Conservation (phyloP, 176 grass and related monocot species). For the Zoysia japonica region DNA sequence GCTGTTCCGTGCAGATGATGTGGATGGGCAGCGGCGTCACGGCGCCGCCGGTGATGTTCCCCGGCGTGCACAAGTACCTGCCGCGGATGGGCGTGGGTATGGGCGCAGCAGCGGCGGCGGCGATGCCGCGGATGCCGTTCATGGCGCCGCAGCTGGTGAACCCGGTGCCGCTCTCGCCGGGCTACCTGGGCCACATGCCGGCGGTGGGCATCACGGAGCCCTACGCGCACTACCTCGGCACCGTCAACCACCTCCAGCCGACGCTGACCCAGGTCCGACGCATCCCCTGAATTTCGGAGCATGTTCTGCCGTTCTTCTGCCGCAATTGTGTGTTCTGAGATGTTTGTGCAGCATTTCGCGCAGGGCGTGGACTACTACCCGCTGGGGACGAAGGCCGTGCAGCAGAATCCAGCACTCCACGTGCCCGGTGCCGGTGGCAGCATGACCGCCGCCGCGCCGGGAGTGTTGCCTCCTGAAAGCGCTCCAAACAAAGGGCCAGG, state of each 20-base stretch:
- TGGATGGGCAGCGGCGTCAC: constrained; percentile 88
- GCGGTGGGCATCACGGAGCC: constrained; percentile 50
- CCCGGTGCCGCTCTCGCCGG: constrained; percentile 40
- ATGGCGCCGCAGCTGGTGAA: constrained; percentile 48
- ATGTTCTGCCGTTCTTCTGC: neutral
- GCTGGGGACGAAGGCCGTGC: constrained; percentile 55
- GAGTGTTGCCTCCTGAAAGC: constrained; percentile 30
- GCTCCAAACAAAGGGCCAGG: constrained; percentile 50
- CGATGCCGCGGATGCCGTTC: constrained; percentile 67
- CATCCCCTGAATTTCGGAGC: too few species aligned
- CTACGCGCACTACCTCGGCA: constrained; percentile 56
- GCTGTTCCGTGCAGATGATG: constrained; percentile 59
- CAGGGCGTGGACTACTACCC: constrained; percentile 67
- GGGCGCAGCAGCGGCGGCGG: neutral
- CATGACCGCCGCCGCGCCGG: neutral
- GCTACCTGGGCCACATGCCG: constrained; percentile 40
- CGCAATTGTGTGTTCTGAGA: neutral
- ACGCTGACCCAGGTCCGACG: constrained; percentile 42
- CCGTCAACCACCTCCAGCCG: constrained; percentile 58
- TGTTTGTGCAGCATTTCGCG: constrained; percentile 44
- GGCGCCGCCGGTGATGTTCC: constrained; percentile 77
- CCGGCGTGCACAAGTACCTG: constrained; percentile 77
- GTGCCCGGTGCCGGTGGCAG: neutral
- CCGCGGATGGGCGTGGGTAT: constrained; percentile 63
- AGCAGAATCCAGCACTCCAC: constrained; percentile 37